phyloP scores from a whole-genome alignment of 495 filamentous ascomycete genomes.

The Parmelia sp. region DNA sequence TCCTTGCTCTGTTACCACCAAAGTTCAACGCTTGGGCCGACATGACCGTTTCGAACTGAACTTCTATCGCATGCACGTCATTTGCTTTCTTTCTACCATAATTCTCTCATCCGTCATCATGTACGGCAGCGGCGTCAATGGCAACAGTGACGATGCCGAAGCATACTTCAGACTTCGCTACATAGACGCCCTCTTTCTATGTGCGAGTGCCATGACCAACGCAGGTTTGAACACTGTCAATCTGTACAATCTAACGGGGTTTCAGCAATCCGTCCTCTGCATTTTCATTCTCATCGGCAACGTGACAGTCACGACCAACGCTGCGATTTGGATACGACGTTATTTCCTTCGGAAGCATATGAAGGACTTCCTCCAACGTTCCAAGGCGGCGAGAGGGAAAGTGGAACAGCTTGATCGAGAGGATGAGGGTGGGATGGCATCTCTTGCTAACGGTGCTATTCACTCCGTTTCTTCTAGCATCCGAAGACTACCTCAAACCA shows the following conservation, averaged over 20 bases:
- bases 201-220: constrained; percentile 8
- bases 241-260: background rate
- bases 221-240: constrained; percentile 4
- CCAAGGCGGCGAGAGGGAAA: background rate
- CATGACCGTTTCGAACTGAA: background rate
- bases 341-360: constrained; percentile 1
- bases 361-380: background rate
- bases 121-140: constrained; percentile 14
- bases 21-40: background rate
- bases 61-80: constrained; percentile 13
- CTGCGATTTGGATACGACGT: background rate
- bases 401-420: background rate
- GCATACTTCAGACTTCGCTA: background rate
- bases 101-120: constrained; percentile 12
- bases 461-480: background rate
- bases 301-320: background rate
- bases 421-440: background rate
- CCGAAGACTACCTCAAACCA: background rate
- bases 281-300: background rate
- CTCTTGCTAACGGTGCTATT: background rate
- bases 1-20: too few relatives aligned
- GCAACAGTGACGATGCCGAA: constrained; percentile 6
- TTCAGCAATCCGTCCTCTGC: constrained; percentile 2
- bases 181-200: constrained; percentile 8
- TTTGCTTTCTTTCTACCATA: constrained; percentile 1